A percentile compares a stretch with the other conserved stretches of the same genome.
Conservation (phyloP, 2,329 filamentous ascomycete genomes). For the Fusarium albosuccineum region DNA sequence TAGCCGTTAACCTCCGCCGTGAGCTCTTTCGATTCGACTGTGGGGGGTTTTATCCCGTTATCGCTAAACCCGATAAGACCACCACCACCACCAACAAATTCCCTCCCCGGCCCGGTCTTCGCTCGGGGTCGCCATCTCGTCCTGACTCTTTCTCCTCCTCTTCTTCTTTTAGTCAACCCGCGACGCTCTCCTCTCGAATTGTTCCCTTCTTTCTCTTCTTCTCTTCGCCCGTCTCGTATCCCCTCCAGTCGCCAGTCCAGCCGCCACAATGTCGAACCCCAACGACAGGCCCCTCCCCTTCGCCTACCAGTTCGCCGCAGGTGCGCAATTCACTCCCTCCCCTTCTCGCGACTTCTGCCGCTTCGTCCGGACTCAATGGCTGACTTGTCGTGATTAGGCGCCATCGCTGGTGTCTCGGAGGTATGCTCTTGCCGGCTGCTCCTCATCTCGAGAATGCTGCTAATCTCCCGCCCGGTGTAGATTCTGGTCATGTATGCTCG, state of each 20-base stretch:
- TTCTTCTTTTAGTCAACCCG: conserved; percentile 28
- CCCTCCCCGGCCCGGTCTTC: conserved; percentile 48
- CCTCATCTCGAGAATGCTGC: conserved; percentile 34
- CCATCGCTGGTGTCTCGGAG: conserved; percentile 97
- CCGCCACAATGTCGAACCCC: conserved; percentile 49
- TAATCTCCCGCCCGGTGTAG: conserved; percentile 59
- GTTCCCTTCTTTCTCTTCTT: conserved; percentile 16
- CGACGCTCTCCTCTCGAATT: conserved; percentile 30
- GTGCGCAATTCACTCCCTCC: conserved; percentile 62
- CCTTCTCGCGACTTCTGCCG: conserved; percentile 5
- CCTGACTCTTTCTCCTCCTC: conserved; percentile 18
- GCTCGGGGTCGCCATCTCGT: conserved; percentile 43
- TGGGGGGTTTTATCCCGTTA: conserved; percentile 37
- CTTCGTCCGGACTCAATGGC: conserved; percentile 29
- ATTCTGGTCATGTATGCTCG: conserved; percentile 84
- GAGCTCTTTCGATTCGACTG: conserved; percentile 1
- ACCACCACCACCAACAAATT: conserved; percentile 46
- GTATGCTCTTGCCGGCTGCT: conserved; percentile 62
- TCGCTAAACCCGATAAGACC: conserved; percentile 46
- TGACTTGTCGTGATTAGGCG: conserved; percentile 66
- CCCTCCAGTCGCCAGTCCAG: conserved; percentile 17
- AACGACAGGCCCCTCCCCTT: conserved; percentile 85
- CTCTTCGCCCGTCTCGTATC: conserved; percentile 11
- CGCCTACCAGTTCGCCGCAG: conserved; percentile 94
- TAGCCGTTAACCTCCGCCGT: conserved; percentile 20